Base-by-base conservation (phyloP, 768 basidiomycete genomes). In the Rhodotorula taiwanensis region DNA sequence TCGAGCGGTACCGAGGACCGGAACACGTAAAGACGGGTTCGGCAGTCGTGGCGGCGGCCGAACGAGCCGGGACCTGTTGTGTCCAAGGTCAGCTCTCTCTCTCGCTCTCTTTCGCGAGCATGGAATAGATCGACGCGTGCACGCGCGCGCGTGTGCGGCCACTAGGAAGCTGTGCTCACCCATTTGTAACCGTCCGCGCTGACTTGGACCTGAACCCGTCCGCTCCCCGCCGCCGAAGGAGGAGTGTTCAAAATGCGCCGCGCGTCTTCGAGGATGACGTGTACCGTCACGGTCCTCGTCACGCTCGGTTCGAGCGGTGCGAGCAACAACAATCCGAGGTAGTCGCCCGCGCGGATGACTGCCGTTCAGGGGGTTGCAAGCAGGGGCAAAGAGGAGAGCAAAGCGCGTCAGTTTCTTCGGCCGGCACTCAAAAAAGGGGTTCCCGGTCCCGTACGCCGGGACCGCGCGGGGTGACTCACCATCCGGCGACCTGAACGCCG, bases 401-500 rank as follows among this genome's bases (percentile, higher is more conserved):
- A 27, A 21, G 45, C 45, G 31, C 30, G 16, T 9, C 36, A 10
- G 36, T 39, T 39, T 10, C 36, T 39, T 9, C 36, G 36, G 10
- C 36, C 36, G n/a, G n/a, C n/a, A n/a, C n/a, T n/a, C n/a, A n/a
- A n/a, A n/a, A n/a, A n/a, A n/a, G n/a, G n/a, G n/a, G n/a, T n/a
- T n/a, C n/a, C n/a, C n/a, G n/a, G n/a, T n/a, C n/a, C n/a, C n/a
- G n/a, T n/a, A n/a, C n/a, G n/a, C n/a, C n/a, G n/a, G n/a, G n/a
- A n/a, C n/a, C n/a, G n/a, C n/a, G n/a, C n/a, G n/a, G n/a, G n/a
- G n/a, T n/a, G 8, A 60, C 72, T n/a, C 42, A 72, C 72, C 58
- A 42, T 67, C 67, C 15, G 51, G 33, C 20, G 57, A 58, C 31
- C 68, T 41, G 44, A 69, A 71, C 21, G 70, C 72, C 18, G 68